Evolutionary conservation across 805 yeast species (phyloP).

Genomic region (Hanseniaspora occidentalis): DNA sequence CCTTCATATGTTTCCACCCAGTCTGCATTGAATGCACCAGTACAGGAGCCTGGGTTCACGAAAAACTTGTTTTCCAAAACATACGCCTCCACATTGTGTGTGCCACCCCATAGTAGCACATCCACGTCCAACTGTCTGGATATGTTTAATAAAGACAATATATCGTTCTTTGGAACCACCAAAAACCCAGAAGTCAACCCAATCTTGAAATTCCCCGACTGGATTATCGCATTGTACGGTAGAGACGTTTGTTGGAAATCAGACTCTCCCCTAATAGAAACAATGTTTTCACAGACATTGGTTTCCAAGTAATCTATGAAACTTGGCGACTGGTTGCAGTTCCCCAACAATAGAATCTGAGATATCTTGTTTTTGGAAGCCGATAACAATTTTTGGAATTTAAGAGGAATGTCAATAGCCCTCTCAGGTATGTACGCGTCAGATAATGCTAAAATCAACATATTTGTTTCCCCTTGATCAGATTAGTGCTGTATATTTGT

Average conservation of each 20-base stretch:
- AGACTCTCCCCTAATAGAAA: slow-evolving; percentile 45
- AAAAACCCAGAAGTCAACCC: slow-evolving; percentile 82
- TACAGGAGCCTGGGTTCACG: slow-evolving; percentile 93
- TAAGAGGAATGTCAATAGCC: slow-evolving; percentile 43
- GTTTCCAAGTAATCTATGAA: slow-evolving; percentile 49
- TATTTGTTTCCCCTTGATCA: slow-evolving; percentile 13
- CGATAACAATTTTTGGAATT: slow-evolving; percentile 49
- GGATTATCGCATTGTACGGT: slow-evolving; percentile 54
- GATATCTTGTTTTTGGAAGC: slow-evolving; percentile 69
- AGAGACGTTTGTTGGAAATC: slow-evolving; percentile 37
- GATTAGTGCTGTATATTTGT: slow-evolving; percentile 4
- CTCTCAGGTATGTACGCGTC: slow-evolving; percentile 86
- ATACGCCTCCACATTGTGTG: slow-evolving; percentile 87
- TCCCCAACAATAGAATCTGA: slow-evolving; percentile 78
- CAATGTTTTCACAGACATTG: not conserved
- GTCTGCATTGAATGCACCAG: slow-evolving; percentile 73
- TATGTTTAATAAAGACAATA: slow-evolving; percentile 64
- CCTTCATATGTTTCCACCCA: slow-evolving; percentile 42
- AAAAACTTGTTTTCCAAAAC: slow-evolving; percentile 86
- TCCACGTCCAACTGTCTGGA: slow-evolving; percentile 92
- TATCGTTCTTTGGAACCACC: slow-evolving; percentile 76
- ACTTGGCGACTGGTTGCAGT: slow-evolving; percentile 53
- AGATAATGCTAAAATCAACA: slow-evolving; percentile 74
- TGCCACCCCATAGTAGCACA: slow-evolving; percentile 83
- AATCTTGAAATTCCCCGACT: slow-evolving; percentile 58